Percentiles rank a stretch among this genome's conserved stretches.
Conservation (phyloP, 2,329 filamentous ascomycete genomes). For the Calycina marina region DNA sequence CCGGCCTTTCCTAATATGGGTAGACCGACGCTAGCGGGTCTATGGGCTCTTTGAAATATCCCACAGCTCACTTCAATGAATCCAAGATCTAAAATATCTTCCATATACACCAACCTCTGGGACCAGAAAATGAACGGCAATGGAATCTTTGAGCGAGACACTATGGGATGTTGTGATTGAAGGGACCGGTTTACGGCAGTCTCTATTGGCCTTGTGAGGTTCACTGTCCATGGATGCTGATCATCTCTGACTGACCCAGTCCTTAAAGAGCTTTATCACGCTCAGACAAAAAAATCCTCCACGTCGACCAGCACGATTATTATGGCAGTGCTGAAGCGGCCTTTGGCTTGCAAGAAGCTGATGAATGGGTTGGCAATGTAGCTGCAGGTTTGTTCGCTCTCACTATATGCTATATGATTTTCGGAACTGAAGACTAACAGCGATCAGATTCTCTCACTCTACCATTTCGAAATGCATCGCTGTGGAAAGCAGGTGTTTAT, state of each 20-base stretch:
- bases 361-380: conserved; percentile 50
- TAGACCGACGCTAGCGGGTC: too few species aligned
- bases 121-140: conserved; percentile 25
- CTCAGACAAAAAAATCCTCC: conserved; percentile 80
- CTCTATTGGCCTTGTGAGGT: conserved; percentile 60
- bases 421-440: conserved; percentile 4
- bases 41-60: too few species aligned
- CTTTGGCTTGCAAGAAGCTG: conserved; percentile 68
- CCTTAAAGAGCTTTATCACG: conserved; percentile 71
- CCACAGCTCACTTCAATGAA: too few species aligned
- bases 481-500: conserved; percentile 15
- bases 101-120: too few species aligned
- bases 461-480: conserved; percentile 17
- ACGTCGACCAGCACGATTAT: conserved; percentile 75
- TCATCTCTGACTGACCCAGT: conserved; percentile 55
- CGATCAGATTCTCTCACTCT: conserved; percentile 12
- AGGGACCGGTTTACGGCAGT: conserved; percentile 66
- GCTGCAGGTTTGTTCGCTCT: conserved; percentile 19
- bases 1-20: too few species aligned
- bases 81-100: too few species aligned
- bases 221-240: conserved; percentile 8
- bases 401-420: not conserved
- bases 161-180: conserved; percentile 68
- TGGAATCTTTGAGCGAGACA: conserved; percentile 63
- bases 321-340: conserved; percentile 82